Conservation (phyloP, 169 alveolate species). For the Eimeria acervulina region DNA sequence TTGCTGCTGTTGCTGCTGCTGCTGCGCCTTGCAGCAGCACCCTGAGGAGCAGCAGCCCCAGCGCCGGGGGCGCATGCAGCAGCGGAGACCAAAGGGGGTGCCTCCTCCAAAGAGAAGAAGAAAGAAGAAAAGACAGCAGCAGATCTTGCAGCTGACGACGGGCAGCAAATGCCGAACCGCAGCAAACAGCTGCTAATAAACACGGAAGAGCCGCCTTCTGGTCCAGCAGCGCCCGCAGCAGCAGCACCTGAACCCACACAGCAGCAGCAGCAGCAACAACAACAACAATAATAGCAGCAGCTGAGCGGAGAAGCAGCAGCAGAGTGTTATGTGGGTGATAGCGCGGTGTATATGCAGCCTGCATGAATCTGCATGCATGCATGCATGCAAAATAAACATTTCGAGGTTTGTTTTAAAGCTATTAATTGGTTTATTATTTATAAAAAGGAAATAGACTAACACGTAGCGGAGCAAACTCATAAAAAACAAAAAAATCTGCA, state of each 20-base stretch:
- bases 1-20: neutral
- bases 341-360: too few species aligned
- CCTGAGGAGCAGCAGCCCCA: constrained; percentile 4
- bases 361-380: too few species aligned
- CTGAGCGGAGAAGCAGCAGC: constrained; percentile 82
- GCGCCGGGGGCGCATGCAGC: constrained; percentile 40
- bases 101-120: neutral
- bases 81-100: neutral
- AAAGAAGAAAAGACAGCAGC: neutral
- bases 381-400: too few species aligned
- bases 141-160: neutral
- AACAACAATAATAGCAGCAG: too few species aligned
- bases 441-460: neutral
- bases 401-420: too few species aligned
- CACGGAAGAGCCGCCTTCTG: neutral
- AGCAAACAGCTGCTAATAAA: neutral
- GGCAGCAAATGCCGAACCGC: neutral
- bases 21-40: constrained; percentile 20
- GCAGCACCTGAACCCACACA: neutral
- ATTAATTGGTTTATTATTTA: too few species aligned
- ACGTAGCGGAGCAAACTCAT: neutral
- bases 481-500: neutral
- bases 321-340: too few species aligned
- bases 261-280: constrained; percentile 17
- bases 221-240: constrained; percentile 2